phyloP scores from a whole-genome alignment of 1,139 yeast genomes.

The Pichia sp. region DNA sequence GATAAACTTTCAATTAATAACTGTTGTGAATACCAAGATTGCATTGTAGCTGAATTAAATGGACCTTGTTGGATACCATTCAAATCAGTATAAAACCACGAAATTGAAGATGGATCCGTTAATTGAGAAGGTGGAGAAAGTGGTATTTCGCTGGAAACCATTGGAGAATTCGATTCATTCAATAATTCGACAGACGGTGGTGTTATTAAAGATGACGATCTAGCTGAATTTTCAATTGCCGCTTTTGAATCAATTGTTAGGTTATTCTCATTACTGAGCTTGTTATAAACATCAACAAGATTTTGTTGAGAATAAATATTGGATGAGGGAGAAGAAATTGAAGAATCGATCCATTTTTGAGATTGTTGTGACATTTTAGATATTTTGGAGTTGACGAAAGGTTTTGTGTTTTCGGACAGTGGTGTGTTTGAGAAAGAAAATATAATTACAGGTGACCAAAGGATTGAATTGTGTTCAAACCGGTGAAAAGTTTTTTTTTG shows the following conservation, averaged over 20 bases:
- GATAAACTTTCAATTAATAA: constrained; percentile 53
- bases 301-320: constrained; percentile 1
- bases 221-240: constrained; percentile 3
- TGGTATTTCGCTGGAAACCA: not conserved
- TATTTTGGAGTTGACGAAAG: not conserved
- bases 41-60: constrained; percentile 69
- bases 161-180: not conserved
- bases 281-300: constrained; percentile 2
- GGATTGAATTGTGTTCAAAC: not conserved
- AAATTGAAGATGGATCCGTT: not conserved
- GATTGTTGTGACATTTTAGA: not conserved
- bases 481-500: not conserved
- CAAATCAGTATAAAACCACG: constrained; percentile 71
- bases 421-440: not conserved
- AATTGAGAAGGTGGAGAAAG: not conserved
- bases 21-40: constrained; percentile 63
- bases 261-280: not conserved
- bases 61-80: constrained; percentile 75
- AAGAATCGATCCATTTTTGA: not conserved
- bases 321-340: not conserved
- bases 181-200: constrained; percentile 4
- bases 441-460: not conserved
- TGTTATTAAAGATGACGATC: constrained; percentile 1
- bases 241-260: constrained; percentile 3
- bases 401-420: not conserved